Evolutionary conservation across 257 asterid species (phyloP), one percentile per base, ranked within the genome.

Genomic region (Ilex asprella): DNA sequence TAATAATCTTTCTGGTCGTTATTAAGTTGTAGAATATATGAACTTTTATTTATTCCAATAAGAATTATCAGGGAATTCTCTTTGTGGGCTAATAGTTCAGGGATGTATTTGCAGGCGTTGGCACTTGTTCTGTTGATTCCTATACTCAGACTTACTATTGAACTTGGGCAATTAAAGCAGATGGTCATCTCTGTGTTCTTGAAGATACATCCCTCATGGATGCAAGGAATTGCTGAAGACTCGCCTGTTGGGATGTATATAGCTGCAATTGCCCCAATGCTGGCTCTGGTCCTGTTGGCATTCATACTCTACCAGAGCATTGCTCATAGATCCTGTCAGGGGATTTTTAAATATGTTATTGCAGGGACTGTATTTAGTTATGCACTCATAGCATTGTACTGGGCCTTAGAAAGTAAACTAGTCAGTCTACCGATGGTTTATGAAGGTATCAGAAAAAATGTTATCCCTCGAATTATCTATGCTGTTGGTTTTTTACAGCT

Each of bases 401-500:
- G 95, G 96, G 86, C 85, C 62, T 71, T 72, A 51, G 92, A 83
- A 54, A 76, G 84, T 68, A 58, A 72, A 69, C 51, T 85, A 41
- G 61, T 74, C 65, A 76, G 49, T 57, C 73, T 69, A 59, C 76
- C 64, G 31, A 29, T 31, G 62, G 55, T 74, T 66, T 61, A 69
- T 65, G 76, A 59, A 68, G 74, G 52, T 51, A 39, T 75, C 50
- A 75, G 69, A 56, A 77, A 77, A 66, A 74, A 85, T 78, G 67
- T 83, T 67, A 81, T 89, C 76, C 97, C 99, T 64, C 91, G 63
- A 66, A 72, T 75, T 66, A 78, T 83, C 60, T 92, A 89, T 84
- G 82, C 82, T 59, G 54, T 77, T 67, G 94, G 97, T 68, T 73
- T 86, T 76, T 55, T 86, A 68, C 97, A 92, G 73, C 68, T 92